Evolutionary conservation across 1,139 yeast genomes (phyloP), one percentile per base, ranked within the genome.

Genomic region (Yamadazyma aaseri): DNA sequence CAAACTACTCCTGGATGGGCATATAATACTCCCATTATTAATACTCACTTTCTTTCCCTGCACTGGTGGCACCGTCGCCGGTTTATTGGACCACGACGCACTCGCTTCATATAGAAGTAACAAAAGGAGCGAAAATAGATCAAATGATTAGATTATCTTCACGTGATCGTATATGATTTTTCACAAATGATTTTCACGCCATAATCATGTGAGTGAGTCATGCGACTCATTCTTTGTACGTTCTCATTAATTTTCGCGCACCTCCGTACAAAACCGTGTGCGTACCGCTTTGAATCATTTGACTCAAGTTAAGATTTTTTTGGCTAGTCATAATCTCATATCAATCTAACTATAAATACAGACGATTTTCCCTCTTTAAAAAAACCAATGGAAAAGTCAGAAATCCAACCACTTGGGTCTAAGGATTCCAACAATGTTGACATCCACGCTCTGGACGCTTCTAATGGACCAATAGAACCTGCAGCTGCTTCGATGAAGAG

Each of bases 401-500:
- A 27, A 4, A 22, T 14, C 14, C 23, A 6, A 6, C 13, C 17
- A 9, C 17, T 13, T 5, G 28, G 11, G 20, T 15, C 31, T 9
- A 12, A 20, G 12, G 14, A 14, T 4, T 11, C n/a, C 17, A 11
- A 14, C 17, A 25, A 11, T 12, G 7, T 6, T 6, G 27, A 12
- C 7, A 5, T n/a, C 6, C 17, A 11, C 25, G 12, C 6, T 7
- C 9, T 12, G 27, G 27, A 6, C 16, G 30, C 5, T 13, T 6
- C 17, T 4, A 17, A 28, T 10, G 12, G 20, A 10, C 28, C 18
- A 16, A 22, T 22, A n/a, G 31, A 25, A 6, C 12, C 6, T 4
- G 17, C 16, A 3, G 29, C 28, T 17, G 60, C 62, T 28, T 63
- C 68, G 36, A 65, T 84, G 36, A 81, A 83, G 49, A 65, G 60